Evolutionary conservation across 306 rosid genomes (phyloP).

Genomic region (Carpinus fangiana): DNA sequence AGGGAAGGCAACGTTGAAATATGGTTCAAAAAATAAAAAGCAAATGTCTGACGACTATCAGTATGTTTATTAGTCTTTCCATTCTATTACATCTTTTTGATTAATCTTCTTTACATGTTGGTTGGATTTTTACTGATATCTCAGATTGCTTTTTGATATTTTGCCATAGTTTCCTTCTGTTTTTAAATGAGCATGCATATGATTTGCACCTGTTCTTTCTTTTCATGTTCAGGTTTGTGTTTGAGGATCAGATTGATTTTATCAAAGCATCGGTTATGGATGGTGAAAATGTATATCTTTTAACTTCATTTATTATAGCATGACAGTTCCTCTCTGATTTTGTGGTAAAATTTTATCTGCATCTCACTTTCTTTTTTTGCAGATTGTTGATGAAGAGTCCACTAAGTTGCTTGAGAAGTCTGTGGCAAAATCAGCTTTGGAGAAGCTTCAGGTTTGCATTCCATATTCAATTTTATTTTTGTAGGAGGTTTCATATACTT

Average conservation of each 20-base stretch:
- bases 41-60: slow-evolving; percentile 77
- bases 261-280: slow-evolving; percentile 87
- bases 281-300: slow-evolving; percentile 69
- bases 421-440: slow-evolving; percentile 63
- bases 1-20: slow-evolving; percentile 85
- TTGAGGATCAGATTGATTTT: slow-evolving; percentile 95
- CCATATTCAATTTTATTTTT: not conserved
- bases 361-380: slow-evolving; percentile 28
- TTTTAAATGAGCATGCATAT: slow-evolving; percentile 12
- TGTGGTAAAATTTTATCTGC: slow-evolving; percentile 31
- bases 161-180: slow-evolving; percentile 14
- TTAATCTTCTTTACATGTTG: slow-evolving; percentile 11
- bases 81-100: slow-evolving; percentile 2
- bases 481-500: slow-evolving; percentile 5
- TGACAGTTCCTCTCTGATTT: slow-evolving; percentile 10
- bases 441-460: slow-evolving; percentile 76
- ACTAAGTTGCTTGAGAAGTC: slow-evolving; percentile 63
- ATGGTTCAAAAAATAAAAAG: slow-evolving; percentile 79
- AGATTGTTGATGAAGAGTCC: slow-evolving; percentile 58
- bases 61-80: slow-evolving; percentile 49
- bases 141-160: not conserved
- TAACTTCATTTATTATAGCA: slow-evolving; percentile 5
- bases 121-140: too few species aligned
- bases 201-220: slow-evolving; percentile 21
- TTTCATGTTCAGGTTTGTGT: slow-evolving; percentile 62